phyloP scores from a whole-genome alignment of 2,329 filamentous ascomycete species.

The Penicillium sp. region DNA sequence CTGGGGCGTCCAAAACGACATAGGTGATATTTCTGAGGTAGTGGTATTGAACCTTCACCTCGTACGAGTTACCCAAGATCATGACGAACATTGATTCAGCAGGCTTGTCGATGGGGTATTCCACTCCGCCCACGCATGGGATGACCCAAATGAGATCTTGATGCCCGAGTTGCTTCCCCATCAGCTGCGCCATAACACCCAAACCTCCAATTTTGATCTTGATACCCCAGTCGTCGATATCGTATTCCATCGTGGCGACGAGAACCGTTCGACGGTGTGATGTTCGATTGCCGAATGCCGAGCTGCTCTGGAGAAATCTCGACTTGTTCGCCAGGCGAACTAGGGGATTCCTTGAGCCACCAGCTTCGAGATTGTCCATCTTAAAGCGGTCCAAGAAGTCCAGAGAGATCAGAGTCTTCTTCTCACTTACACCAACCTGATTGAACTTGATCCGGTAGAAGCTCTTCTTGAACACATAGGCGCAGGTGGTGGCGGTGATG shows the following conservation, averaged over 20 bases:
- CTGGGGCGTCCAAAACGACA: conserved; percentile 63
- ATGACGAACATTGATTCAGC: conserved; percentile 62
- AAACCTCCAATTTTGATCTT: conserved; percentile 70
- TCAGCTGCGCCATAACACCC: conserved; percentile 67
- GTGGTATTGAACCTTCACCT: conserved; percentile 64
- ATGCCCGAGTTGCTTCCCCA: conserved; percentile 64
- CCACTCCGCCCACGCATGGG: conserved; percentile 60
- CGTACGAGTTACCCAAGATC: conserved; percentile 59
- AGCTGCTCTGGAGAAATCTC: conserved; percentile 37
- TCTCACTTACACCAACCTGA: conserved; percentile 54
- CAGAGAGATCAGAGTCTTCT: conserved; percentile 43
- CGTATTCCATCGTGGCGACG: conserved; percentile 70
- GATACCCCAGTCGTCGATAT: conserved; percentile 67
- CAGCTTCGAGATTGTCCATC: conserved; percentile 22
- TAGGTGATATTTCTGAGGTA: conserved; percentile 64
- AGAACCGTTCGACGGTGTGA: conserved; percentile 55
- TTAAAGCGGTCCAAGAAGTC: conserved; percentile 38
- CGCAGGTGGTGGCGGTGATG: conserved; percentile 48
- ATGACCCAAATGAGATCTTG: conserved; percentile 66
- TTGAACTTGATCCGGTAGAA: conserved; percentile 66
- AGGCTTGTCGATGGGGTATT: conserved; percentile 59
- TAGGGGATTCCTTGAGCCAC: conserved; percentile 34
- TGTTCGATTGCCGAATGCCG: conserved; percentile 32
- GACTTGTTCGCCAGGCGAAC: conserved; percentile 37
- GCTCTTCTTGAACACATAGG: conserved; percentile 58